Evolutionary conservation across 2,329 filamentous ascomycete species (phyloP).

Genomic region (Aspergillus ibericus): DNA sequence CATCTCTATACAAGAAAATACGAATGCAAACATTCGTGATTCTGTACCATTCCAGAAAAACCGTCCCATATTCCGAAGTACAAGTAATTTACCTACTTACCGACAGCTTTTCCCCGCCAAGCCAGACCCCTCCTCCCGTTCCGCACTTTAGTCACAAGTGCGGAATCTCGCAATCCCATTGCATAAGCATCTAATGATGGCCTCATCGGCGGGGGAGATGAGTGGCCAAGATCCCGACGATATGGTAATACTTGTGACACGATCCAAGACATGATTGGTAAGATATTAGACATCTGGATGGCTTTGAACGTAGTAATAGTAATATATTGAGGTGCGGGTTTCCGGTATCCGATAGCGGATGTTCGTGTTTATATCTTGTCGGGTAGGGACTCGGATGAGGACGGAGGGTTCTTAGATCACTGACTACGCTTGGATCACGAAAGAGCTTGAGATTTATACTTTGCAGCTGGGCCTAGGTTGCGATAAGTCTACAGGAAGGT

Average conservation of each 20-base stretch:
- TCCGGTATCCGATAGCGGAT: not conserved
- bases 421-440: not conserved
- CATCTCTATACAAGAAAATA: too few species aligned
- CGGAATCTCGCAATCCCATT: slow-evolving; percentile 18
- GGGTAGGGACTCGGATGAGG: not conserved
- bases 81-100: too few species aligned
- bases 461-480: not conserved
- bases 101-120: not conserved
- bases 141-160: slow-evolving; percentile 26
- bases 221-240: not conserved
- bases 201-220: not conserved
- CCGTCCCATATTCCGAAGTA: too few species aligned
- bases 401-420: not conserved
- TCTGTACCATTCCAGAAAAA: too few species aligned
- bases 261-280: not conserved
- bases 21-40: too few species aligned
- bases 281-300: not conserved
- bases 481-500: not conserved
- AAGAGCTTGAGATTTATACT: too few species aligned
- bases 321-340: not conserved
- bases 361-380: not conserved
- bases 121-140: slow-evolving; percentile 6
- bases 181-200: slow-evolving; percentile 6
- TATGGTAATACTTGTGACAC: not conserved
- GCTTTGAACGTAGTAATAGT: too few species aligned